phyloP scores from a whole-genome alignment of 345 rosid genomes.

The Moricandia moricandioides region DNA sequence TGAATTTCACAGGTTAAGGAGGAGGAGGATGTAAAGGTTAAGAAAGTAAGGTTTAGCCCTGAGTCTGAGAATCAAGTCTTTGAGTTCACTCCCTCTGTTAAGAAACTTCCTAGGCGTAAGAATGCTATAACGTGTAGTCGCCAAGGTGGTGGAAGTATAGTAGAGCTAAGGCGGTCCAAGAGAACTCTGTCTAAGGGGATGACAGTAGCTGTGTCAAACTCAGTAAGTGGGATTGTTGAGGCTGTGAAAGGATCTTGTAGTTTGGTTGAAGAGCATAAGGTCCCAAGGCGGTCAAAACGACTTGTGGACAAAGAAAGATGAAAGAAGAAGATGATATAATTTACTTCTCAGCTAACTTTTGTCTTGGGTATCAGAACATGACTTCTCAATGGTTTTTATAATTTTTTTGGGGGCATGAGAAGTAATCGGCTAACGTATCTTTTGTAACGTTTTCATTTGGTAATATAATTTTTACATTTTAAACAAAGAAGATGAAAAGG shows the following conservation, averaged over 20 bases:
- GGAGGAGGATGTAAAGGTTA: slow-evolving; percentile 37
- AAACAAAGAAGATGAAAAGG: too few relatives aligned
- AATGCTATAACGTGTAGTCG: background rate
- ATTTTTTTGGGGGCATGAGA: too few relatives aligned
- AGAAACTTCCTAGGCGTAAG: background rate
- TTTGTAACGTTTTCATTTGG: too few relatives aligned
- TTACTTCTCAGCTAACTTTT: too few relatives aligned
- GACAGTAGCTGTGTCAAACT: background rate
- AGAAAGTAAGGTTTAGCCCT: background rate
- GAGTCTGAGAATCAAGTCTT: background rate
- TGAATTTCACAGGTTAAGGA: slow-evolving; percentile 69
- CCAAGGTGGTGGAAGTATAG: background rate
- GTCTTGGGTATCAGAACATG: too few relatives aligned
- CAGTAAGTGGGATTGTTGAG: background rate
- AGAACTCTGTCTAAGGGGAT: background rate
- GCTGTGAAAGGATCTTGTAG: background rate
- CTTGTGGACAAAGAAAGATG: too few relatives aligned
- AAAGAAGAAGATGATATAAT: too few relatives aligned
- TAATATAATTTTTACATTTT: too few relatives aligned
- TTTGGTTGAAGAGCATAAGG: background rate
- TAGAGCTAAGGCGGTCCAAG: background rate
- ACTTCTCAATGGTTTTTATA: too few relatives aligned
- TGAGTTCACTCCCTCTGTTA: background rate
- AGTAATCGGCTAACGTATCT: too few relatives aligned
- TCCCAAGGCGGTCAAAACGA: background rate